Conservation (phyloP, 2,329 filamentous ascomycete genomes). For the Daldinia sp. region DNA sequence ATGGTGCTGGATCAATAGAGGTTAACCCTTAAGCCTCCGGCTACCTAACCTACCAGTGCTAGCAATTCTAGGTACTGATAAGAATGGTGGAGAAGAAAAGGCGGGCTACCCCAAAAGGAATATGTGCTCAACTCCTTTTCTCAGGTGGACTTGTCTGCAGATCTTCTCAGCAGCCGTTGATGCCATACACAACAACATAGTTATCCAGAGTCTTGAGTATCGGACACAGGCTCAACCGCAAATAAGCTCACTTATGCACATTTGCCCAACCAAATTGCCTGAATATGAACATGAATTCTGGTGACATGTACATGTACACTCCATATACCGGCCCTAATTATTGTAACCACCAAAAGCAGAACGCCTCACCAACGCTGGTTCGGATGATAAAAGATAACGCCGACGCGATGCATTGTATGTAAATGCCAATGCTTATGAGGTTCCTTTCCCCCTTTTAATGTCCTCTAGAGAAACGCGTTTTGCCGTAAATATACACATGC, state of each 20-base stretch:
- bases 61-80: conserved; percentile 16
- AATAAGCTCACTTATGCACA: conserved; percentile 17
- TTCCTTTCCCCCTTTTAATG: conserved; percentile 8
- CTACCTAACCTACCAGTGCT: not conserved
- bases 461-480: conserved; percentile 8
- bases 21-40: not conserved
- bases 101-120: not conserved
- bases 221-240: not conserved
- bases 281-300: conserved; percentile 25
- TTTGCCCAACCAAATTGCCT: conserved; percentile 15
- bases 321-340: conserved; percentile 13
- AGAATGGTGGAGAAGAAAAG: conserved; percentile 4
- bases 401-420: conserved; percentile 36
- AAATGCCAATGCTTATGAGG: conserved; percentile 33
- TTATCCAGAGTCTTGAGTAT: not conserved
- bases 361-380: conserved; percentile 19
- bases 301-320: conserved; percentile 30
- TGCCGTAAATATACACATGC: conserved; percentile 26
- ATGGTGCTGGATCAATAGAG: conserved; percentile 17
- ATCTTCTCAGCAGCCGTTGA: not conserved
- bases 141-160: not conserved
- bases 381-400: conserved; percentile 31
- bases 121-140: conserved; percentile 5
- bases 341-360: conserved; percentile 13
- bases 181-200: not conserved